These are phyloP conservation scores for Helotiales sp. DNA, from an alignment of 2,329 filamentous ascomycete species.

Conservation along the genomic window DNA sequence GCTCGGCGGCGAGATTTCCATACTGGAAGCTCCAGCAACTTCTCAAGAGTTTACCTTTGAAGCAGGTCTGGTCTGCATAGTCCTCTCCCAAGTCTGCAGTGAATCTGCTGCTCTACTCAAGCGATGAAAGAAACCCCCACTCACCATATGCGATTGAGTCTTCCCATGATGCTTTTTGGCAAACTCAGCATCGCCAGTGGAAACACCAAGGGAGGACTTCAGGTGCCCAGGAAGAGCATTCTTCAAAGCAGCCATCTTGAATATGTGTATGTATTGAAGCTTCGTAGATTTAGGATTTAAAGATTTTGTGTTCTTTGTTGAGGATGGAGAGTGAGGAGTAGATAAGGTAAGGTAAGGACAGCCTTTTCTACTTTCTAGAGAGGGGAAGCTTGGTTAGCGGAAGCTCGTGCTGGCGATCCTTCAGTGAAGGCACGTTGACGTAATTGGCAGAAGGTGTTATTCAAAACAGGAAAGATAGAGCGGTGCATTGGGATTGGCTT, in stretches of 20 bases:
- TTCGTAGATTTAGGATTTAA: not conserved
- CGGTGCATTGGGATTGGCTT: not conserved
- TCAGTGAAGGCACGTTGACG: constrained; percentile 13
- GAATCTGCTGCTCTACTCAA: not conserved
- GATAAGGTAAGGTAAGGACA: constrained; percentile 8
- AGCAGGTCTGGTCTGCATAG: not conserved
- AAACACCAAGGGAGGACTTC: constrained; percentile 52
- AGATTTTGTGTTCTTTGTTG: not conserved
- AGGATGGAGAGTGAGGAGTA: not conserved
- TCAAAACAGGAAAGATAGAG: constrained; percentile 3
- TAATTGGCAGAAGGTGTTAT: constrained; percentile 7
- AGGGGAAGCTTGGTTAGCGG: constrained; percentile 20
- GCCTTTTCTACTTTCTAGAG: constrained; percentile 18
- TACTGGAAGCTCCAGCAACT: constrained; percentile 1
- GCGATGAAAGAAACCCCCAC: constrained; percentile 46
- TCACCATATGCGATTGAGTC: constrained; percentile 84
- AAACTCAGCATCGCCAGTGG: constrained; percentile 51
- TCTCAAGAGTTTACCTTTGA: constrained; percentile 17
- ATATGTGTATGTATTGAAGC: constrained; percentile 5
- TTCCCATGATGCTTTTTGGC: constrained; percentile 78
- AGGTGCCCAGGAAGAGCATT: constrained; percentile 84
- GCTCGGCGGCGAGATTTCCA: not conserved
- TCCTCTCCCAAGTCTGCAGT: not conserved
- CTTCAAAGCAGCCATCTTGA: constrained; percentile 71
- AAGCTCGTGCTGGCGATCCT: constrained; percentile 14